A percentile compares a stretch with the other conserved stretches of the same genome.
Evolutionary conservation across 1,284 basidiomycete species (phyloP).

Genomic region (Wallemia hederae): DNA sequence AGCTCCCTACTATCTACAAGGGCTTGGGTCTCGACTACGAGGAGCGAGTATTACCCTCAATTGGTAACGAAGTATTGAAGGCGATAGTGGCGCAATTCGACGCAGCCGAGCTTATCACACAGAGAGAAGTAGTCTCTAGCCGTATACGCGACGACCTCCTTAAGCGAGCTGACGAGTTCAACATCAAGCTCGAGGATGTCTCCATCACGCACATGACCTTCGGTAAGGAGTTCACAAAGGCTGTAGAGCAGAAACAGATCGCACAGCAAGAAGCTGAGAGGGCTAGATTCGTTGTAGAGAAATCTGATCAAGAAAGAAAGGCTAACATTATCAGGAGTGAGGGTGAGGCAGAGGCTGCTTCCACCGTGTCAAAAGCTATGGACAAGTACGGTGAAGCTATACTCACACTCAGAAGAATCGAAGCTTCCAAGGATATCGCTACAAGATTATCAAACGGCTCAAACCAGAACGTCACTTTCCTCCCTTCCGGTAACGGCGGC

Average conservation of each 20-base stretch:
- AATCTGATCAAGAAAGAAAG: slow-evolving; percentile 96
- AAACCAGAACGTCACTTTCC: slow-evolving; percentile 62
- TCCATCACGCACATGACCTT: slow-evolving; percentile 44
- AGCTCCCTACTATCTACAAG: slow-evolving; percentile 83
- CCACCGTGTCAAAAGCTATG: slow-evolving; percentile 71
- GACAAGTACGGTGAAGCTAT: slow-evolving; percentile 87
- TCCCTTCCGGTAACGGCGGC: slow-evolving; percentile 40
- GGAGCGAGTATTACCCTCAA: slow-evolving; percentile 36
- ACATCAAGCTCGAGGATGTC: slow-evolving; percentile 86
- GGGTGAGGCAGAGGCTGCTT: slow-evolving; percentile 88
- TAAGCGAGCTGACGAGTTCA: slow-evolving; percentile 81
- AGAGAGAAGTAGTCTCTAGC: slow-evolving; percentile 43
- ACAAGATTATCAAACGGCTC: slow-evolving; percentile 14
- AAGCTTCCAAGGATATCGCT: slow-evolving; percentile 86
- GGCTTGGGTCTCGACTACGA: slow-evolving; percentile 85
- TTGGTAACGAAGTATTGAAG: slow-evolving; percentile 94
- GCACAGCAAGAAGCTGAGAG: slow-evolving; percentile 86
- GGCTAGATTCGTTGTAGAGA: slow-evolving; percentile 96
- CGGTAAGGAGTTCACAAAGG: slow-evolving; percentile 29
- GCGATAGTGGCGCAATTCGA: slow-evolving; percentile 96
- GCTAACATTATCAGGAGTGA: slow-evolving; percentile 92
- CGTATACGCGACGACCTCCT: slow-evolving; percentile 76
- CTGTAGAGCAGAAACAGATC: slow-evolving; percentile 94
- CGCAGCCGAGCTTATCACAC: slow-evolving; percentile 69
- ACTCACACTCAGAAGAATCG: slow-evolving; percentile 82